These are phyloP conservation scores for Diaporthe ampelina DNA, from an alignment of 2,329 filamentous ascomycete species.

Conservation along the genomic window DNA sequence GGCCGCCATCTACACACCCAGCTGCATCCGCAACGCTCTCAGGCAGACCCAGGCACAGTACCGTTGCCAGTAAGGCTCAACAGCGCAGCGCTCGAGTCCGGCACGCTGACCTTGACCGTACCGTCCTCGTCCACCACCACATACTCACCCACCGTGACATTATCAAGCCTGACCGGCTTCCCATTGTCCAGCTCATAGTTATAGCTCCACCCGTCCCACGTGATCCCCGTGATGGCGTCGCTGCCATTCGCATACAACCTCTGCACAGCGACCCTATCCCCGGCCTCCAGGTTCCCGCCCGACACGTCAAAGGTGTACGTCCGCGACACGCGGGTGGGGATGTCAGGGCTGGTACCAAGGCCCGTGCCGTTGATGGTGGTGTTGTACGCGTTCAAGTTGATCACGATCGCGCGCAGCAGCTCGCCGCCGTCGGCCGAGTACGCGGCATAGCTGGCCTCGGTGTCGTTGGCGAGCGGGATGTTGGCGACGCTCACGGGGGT, in stretches of 20 bases:
- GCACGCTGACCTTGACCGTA: conserved; percentile 50
- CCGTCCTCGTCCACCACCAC: conserved; percentile 46
- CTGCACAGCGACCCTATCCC: conserved; percentile 54
- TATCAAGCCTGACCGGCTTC: conserved; percentile 64
- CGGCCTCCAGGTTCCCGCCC: conserved; percentile 46
- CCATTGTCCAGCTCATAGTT: conserved; percentile 71
- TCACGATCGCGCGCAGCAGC: conserved; percentile 63
- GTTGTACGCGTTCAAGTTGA: conserved; percentile 73
- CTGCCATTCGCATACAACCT: conserved; percentile 72
- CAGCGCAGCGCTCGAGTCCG: conserved; percentile 59
- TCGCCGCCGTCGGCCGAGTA: conserved; percentile 56
- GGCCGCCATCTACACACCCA: too few relatives aligned
- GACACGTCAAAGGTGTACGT: conserved; percentile 59
- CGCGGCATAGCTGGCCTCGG: conserved; percentile 68
- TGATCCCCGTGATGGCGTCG: conserved; percentile 73
- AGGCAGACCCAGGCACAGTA: background rate
- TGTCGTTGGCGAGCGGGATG: conserved; percentile 56
- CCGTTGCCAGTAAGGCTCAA: conserved; percentile 48
- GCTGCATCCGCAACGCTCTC: background rate
- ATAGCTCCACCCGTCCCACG: conserved; percentile 73
- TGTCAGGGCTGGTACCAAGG: conserved; percentile 44
- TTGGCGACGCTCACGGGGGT: conserved; percentile 61
- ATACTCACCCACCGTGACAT: conserved; percentile 65
- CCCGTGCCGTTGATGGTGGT: conserved; percentile 62
- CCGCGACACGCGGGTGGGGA: conserved; percentile 48